Conservation (phyloP, 2,329 filamentous ascomycete species). For the Mycogone perniciosa region DNA sequence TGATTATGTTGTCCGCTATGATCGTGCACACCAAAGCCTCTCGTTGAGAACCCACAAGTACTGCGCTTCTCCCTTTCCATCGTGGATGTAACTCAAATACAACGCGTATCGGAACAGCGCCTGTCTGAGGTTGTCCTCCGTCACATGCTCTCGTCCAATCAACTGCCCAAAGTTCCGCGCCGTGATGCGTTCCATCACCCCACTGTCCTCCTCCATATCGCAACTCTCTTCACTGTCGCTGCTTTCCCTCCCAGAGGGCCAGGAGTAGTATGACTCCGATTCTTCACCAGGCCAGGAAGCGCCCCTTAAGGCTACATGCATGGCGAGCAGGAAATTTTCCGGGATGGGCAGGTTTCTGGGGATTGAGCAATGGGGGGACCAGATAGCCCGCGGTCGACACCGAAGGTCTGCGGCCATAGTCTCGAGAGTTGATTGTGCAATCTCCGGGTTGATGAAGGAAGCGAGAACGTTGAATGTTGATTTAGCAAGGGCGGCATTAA, state of each 20-base stretch:
- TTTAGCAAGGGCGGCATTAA: constrained; percentile 26
- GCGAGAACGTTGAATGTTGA: constrained; percentile 23
- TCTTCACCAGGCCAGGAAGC: constrained; percentile 15
- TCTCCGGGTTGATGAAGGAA: constrained; percentile 24
- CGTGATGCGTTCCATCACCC: constrained; percentile 12
- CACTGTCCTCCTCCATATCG: constrained; percentile 3
- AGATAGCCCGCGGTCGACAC: constrained; percentile 22
- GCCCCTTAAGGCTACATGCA: constrained; percentile 24
- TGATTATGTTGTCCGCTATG: not conserved
- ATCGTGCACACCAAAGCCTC: constrained; percentile 11
- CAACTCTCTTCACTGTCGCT: constrained; percentile 11
- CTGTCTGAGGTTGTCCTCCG: constrained; percentile 20
- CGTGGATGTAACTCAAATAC: constrained; percentile 28
- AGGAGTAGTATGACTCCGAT: not conserved
- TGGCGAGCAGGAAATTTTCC: constrained; percentile 27
- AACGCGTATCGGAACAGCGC: constrained; percentile 30
- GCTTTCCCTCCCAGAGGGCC: constrained; percentile 1
- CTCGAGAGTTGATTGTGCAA: constrained; percentile 20
- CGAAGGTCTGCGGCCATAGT: constrained; percentile 18
- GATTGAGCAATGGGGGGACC: constrained; percentile 31
- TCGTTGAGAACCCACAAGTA: constrained; percentile 27
- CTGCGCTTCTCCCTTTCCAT: constrained; percentile 20
- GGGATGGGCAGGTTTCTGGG: constrained; percentile 24
- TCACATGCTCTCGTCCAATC: constrained; percentile 19
- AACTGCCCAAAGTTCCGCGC: constrained; percentile 9